These are phyloP conservation scores for Tylopilus sp. DNA, from an alignment of 768 basidiomycete genomes.

Conservation along the genomic window DNA sequence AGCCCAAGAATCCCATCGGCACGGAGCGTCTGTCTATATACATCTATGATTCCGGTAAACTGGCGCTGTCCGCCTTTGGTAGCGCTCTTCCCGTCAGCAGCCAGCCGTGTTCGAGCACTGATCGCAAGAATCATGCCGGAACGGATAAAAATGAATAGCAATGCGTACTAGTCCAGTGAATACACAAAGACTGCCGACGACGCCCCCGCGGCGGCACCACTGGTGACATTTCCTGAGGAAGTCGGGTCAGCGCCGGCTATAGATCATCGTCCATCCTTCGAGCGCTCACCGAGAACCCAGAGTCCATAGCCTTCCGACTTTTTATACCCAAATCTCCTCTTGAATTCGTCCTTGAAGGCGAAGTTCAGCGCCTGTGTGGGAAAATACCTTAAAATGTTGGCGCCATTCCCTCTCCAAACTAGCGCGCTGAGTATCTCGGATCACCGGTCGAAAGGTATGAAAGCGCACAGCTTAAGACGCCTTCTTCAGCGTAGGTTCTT, in stretches of 20 bases:
- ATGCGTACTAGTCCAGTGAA: constrained; percentile 41
- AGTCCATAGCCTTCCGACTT: constrained; percentile 35
- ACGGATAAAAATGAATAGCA: not conserved
- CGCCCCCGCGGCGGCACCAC: constrained; percentile 43
- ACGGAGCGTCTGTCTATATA: constrained; percentile 41
- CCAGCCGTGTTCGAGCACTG: constrained; percentile 41
- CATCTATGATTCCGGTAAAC: constrained; percentile 40
- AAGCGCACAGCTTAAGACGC: constrained; percentile 34
- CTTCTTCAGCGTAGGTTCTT: constrained; percentile 35
- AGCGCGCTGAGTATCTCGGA: constrained; percentile 5
- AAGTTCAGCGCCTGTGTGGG: constrained; percentile 47
- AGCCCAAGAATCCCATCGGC: constrained; percentile 40
- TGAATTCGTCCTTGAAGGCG: constrained; percentile 46
- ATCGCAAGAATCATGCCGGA: not conserved
- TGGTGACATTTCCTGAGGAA: constrained; percentile 37
- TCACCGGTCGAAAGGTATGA: not conserved
- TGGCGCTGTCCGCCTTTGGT: constrained; percentile 39
- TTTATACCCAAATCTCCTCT: constrained; percentile 36
- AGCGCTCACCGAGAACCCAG: constrained; percentile 34
- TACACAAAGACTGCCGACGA: constrained; percentile 42
- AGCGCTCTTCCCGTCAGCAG: constrained; percentile 38
- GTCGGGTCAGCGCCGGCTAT: not conserved
- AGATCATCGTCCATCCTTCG: not conserved
- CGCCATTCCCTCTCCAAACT: constrained; percentile 46
- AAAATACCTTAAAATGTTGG: constrained; percentile 45